Percentiles rank a stretch among this genome's conserved stretches.
phyloP scores from a whole-genome alignment of 176 grass and related monocot species.

The Triticum turgidum region DNA sequence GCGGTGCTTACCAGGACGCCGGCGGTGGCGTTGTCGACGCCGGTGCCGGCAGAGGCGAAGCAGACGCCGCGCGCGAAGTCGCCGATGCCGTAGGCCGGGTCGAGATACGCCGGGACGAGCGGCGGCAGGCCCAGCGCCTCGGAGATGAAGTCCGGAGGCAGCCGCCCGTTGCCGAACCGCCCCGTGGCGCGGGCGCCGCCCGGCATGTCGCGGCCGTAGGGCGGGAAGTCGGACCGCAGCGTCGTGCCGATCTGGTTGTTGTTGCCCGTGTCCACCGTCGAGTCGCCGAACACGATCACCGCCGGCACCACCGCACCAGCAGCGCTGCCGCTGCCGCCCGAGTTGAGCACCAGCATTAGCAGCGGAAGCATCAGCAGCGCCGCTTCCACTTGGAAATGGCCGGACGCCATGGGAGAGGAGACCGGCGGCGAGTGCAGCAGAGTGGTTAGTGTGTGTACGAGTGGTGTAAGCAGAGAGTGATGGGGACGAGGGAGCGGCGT shows the following conservation, averaged over 20 bases:
- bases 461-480: not conserved
- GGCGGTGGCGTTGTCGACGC: conserved; percentile 74
- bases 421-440: not conserved
- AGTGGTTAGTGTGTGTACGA: not conserved
- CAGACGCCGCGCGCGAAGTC: conserved; percentile 76
- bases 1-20: conserved; percentile 45
- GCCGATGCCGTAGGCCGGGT: conserved; percentile 55
- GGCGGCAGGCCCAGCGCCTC: conserved; percentile 74
- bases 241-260: conserved; percentile 60
- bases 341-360: not conserved
- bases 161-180: conserved; percentile 76
- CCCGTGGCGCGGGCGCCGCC: conserved; percentile 61
- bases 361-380: not conserved
- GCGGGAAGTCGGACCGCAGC: conserved; percentile 57
- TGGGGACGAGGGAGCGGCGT: not conserved
- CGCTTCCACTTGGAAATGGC: not conserved
- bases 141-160: conserved; percentile 75
- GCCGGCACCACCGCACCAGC: conserved; percentile 39
- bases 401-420: not conserved
- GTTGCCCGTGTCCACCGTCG: conserved; percentile 91
- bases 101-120: conserved; percentile 76
- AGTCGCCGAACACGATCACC: conserved; percentile 92
- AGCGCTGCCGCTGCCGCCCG: not conserved
- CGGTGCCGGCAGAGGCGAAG: conserved; percentile 89
- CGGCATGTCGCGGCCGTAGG: conserved; percentile 56